A percentile compares a stretch with the other conserved stretches of the same genome.
phyloP scores from a whole-genome alignment of 2,329 filamentous ascomycete species.

The Sporothrix pallida region DNA sequence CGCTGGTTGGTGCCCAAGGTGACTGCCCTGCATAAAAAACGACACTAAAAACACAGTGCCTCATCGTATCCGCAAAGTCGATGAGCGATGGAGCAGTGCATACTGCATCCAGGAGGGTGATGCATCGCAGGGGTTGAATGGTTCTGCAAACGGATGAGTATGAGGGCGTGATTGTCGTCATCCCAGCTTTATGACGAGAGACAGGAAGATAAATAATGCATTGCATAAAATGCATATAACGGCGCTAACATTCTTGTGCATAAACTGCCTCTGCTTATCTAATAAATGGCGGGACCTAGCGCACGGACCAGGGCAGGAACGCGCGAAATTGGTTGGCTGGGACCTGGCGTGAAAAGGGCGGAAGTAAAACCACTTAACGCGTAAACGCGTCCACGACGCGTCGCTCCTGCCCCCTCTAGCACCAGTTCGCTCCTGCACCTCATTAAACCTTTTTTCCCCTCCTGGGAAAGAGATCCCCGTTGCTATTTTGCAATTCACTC shows the following conservation, averaged over 20 bases:
- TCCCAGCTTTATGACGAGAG: neutral
- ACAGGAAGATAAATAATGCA: neutral
- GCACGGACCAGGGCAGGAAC: neutral
- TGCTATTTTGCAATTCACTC: slow-evolving; percentile 26
- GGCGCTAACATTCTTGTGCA: neutral
- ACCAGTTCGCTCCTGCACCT: slow-evolving; percentile 22
- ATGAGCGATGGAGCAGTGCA: slow-evolving; percentile 15
- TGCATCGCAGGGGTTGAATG: neutral
- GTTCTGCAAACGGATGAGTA: neutral
- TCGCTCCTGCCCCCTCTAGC: slow-evolving; percentile 29
- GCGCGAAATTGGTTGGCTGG: slow-evolving; percentile 26
- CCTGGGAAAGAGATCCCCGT: slow-evolving; percentile 1
- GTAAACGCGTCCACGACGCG: slow-evolving; percentile 37
- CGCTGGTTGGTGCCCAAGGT: slow-evolving; percentile 9
- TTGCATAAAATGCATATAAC: slow-evolving; percentile 14
- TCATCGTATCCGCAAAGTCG: slow-evolving; percentile 25
- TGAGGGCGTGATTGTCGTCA: neutral
- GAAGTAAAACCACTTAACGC: slow-evolving; percentile 37
- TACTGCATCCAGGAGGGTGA: neutral
- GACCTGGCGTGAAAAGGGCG: neutral
- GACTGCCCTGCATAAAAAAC: slow-evolving; percentile 26
- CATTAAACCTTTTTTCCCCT: slow-evolving; percentile 32
- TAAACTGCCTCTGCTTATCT: neutral
- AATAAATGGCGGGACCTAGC: neutral
- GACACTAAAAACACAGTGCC: slow-evolving; percentile 15